Percentiles rank a stretch among this genome's conserved stretches.
Evolutionary conservation across 768 basidiomycete genomes (phyloP).

Genomic region (Mycena kentingensis): DNA sequence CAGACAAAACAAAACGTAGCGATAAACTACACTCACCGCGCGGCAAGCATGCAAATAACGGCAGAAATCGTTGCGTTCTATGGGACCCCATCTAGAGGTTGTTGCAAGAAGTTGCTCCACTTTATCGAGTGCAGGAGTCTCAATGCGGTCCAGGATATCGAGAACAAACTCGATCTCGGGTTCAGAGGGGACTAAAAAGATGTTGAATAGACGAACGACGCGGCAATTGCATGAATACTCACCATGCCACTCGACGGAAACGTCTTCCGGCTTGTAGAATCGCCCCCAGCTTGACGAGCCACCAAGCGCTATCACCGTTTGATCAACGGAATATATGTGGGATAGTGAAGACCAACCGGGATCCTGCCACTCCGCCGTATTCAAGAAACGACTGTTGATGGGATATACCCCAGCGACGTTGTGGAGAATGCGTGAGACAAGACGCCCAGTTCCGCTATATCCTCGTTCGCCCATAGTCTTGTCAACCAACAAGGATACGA

Average conservation of each 20-base stretch:
- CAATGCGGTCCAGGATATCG: conserved; percentile 72
- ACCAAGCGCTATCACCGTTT: conserved; percentile 58
- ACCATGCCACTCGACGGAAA: conserved; percentile 90
- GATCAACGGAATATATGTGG: conserved; percentile 19
- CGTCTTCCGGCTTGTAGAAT: conserved; percentile 74
- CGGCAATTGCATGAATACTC: neutral
- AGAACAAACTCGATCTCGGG: conserved; percentile 81
- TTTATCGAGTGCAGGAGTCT: conserved; percentile 62
- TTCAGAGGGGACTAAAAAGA: conserved; percentile 51
- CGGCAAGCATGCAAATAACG: conserved; percentile 72
- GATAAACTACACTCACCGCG: conserved; percentile 32
- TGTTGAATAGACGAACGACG: conserved; percentile 17
- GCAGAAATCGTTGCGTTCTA: conserved; percentile 81
- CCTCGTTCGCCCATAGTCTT: conserved; percentile 88
- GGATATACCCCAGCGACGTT: conserved; percentile 79
- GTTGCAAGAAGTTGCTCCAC: conserved; percentile 64
- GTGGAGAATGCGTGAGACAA: conserved; percentile 74
- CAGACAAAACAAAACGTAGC: neutral
- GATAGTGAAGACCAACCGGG: conserved; percentile 51
- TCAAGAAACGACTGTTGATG: conserved; percentile 76
- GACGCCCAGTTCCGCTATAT: conserved; percentile 75
- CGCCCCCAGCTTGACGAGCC: conserved; percentile 80
- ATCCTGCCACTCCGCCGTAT: conserved; percentile 77
- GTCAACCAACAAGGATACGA: conserved; percentile 69
- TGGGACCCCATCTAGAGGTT: conserved; percentile 61